A percentile compares a stretch with the other conserved stretches of the same genome.
Evolutionary conservation across 2,329 filamentous ascomycete genomes (phyloP).

Genomic region (Talaromyces atroroseus): DNA sequence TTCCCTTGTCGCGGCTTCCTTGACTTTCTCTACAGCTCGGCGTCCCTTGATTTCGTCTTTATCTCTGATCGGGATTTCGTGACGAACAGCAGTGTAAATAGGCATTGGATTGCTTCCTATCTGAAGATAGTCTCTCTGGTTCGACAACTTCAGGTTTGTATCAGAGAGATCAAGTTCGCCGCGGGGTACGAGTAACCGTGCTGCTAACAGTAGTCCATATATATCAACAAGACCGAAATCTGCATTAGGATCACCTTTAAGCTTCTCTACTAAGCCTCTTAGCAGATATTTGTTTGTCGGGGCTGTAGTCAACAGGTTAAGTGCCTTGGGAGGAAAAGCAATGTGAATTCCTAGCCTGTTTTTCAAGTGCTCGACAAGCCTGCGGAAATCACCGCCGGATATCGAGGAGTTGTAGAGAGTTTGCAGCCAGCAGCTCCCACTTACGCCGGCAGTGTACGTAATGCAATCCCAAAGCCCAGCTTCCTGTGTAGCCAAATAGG

Average conservation of each 20-base stretch:
- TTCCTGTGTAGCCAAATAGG: constrained; percentile 75
- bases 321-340: constrained; percentile 80
- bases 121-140: constrained; percentile 70
- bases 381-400: constrained; percentile 59
- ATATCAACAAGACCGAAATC: constrained; percentile 89
- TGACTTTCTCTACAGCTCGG: constrained; percentile 30
- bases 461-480: constrained; percentile 88
- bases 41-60: constrained; percentile 23
- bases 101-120: constrained; percentile 79
- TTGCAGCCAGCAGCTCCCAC: constrained; percentile 94
- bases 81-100: constrained; percentile 91
- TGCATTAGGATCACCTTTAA: constrained; percentile 72
- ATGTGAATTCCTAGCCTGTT: constrained; percentile 80
- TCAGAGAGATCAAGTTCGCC: constrained; percentile 74
- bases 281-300: constrained; percentile 92
- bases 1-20: constrained; percentile 52
- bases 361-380: constrained; percentile 79
- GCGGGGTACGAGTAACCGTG: constrained; percentile 76
- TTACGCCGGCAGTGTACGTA: constrained; percentile 93
- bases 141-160: constrained; percentile 83
- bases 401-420: constrained; percentile 79
- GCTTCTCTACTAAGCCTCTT: constrained; percentile 82
- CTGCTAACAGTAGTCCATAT: constrained; percentile 80
- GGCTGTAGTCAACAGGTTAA: constrained; percentile 74
- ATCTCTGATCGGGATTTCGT: constrained; percentile 74